Conservation (phyloP, 371 early-diverging fungal species). For the Mucor sp. region DNA sequence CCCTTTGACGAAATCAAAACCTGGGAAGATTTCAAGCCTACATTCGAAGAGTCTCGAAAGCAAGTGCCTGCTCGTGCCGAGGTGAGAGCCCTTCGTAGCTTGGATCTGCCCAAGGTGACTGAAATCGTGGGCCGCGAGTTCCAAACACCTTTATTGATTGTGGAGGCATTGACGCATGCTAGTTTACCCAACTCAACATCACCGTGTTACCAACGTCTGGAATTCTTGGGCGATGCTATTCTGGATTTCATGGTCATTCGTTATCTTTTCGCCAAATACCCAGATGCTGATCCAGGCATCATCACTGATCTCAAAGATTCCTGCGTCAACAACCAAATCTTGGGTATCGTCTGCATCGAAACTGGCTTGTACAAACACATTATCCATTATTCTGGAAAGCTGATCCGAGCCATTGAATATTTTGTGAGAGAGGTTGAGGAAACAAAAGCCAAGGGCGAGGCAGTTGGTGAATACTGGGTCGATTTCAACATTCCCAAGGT, state of each 20-base stretch:
- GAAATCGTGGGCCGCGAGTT: constrained; percentile 71
- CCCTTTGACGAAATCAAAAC: constrained; percentile 57
- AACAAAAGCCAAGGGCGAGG: constrained; percentile 39
- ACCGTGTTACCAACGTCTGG: constrained; percentile 88
- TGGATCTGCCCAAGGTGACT: constrained; percentile 47
- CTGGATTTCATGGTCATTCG: constrained; percentile 81
- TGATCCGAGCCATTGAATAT: constrained; percentile 54
- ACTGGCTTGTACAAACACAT: constrained; percentile 68
- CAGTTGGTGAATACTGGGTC: constrained; percentile 70
- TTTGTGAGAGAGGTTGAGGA: constrained; percentile 44
- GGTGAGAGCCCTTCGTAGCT: constrained; percentile 20
- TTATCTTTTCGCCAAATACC: constrained; percentile 67
- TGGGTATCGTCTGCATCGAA: constrained; percentile 72
- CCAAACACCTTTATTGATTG: constrained; percentile 59
- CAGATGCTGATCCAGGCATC: constrained; percentile 63
- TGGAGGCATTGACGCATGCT: constrained; percentile 90
- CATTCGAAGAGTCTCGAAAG: constrained; percentile 31
- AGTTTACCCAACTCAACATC: constrained; percentile 61
- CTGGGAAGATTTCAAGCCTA: constrained; percentile 54
- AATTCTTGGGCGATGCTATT: constrained; percentile 95
- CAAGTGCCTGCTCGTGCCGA: constrained; percentile 37
- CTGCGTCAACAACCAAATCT: constrained; percentile 85
- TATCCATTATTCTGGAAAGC: constrained; percentile 60
- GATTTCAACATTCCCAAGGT: constrained; percentile 83
- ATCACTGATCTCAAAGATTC: constrained; percentile 81